These are phyloP conservation scores for Pouteria glomerata DNA, from an alignment of 148 eudicot genomes.

Conservation along the genomic window DNA sequence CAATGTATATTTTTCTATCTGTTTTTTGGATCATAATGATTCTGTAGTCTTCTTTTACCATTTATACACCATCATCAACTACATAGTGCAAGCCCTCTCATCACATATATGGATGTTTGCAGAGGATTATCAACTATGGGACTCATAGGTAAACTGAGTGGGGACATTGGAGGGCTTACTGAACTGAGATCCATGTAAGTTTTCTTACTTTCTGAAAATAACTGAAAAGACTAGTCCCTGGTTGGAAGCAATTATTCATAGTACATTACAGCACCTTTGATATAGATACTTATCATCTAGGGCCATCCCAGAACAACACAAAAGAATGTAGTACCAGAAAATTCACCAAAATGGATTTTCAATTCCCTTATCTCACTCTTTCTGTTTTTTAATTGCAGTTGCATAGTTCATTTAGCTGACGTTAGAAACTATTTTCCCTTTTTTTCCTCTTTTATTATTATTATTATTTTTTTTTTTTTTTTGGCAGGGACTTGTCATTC, in stretches of 20 bases:
- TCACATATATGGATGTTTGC: constrained; percentile 11
- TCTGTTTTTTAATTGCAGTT: not conserved
- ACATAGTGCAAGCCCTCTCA: not conserved
- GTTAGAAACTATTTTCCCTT: constrained; percentile 12
- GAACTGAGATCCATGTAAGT: constrained; percentile 72
- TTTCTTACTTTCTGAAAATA: constrained; percentile 3
- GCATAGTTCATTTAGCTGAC: constrained; percentile 5
- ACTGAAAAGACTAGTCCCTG: constrained; percentile 1
- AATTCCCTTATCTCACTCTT: not conserved
- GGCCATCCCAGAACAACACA: not conserved
- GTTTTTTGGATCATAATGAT: not conserved
- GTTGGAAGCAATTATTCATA: not conserved
- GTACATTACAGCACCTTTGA: not conserved
- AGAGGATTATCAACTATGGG: constrained; percentile 88
- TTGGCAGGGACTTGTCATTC: constrained; percentile 83
- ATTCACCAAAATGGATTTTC: not conserved
- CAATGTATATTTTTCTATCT: not conserved
- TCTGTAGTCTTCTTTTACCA: not conserved
- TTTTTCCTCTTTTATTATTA: too few relatives aligned
- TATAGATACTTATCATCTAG: not conserved
- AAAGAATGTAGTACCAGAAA: not conserved
- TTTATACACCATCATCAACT: not conserved
- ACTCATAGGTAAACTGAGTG: constrained; percentile 56
- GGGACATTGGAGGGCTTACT: constrained; percentile 81
- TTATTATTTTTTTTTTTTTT: too few relatives aligned